A percentile compares a stretch with the other conserved stretches of the same genome.
Conservation (phyloP, 495 filamentous ascomycete genomes). For the Podospora fimiseda region DNA sequence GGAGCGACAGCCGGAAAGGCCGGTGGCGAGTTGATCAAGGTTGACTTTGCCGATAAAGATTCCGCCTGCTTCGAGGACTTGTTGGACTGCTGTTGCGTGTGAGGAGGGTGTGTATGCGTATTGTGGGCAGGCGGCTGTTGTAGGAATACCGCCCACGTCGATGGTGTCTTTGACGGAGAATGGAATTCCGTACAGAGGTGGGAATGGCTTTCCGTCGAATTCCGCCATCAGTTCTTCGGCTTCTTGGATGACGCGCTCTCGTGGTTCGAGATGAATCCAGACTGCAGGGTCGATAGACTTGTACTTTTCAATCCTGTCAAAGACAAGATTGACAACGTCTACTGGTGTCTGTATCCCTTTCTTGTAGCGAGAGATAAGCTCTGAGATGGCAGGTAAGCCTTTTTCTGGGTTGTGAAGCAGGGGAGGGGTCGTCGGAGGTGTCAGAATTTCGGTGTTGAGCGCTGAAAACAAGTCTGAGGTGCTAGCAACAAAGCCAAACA, state of each 20-base stretch:
- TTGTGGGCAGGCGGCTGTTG: conserved; percentile 53
- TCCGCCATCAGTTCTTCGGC: conserved; percentile 38
- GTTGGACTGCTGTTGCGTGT: conserved; percentile 30
- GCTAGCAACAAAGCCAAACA: conserved; percentile 43
- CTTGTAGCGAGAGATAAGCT: conserved; percentile 30
- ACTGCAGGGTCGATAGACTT: conserved; percentile 43
- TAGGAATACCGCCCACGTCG: conserved; percentile 50
- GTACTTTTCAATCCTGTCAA: conserved; percentile 41
- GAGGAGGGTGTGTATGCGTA: conserved; percentile 44
- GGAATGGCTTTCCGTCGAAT: conserved; percentile 43
- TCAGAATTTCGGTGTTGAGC: conserved; percentile 18
- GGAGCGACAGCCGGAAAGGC: conserved; percentile 54
- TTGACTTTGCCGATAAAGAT: conserved; percentile 62
- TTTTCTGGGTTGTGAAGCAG: conserved; percentile 11
- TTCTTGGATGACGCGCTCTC: conserved; percentile 33
- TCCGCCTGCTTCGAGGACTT: conserved; percentile 45
- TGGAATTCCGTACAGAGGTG: conserved; percentile 57
- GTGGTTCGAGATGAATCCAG: conserved; percentile 45
- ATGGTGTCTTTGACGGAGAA: conserved; percentile 63
- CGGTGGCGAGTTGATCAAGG: conserved; percentile 63
- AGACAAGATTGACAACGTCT: conserved; percentile 33
- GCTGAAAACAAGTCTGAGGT: conserved; percentile 32
- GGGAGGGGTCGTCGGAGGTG: conserved; percentile 29
- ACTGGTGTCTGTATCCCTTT: conserved; percentile 25
- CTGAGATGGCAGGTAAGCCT: conserved; percentile 26